Evolutionary conservation across 2,329 filamentous ascomycete species (phyloP).

Genomic region (Paecilomyces formosus): DNA sequence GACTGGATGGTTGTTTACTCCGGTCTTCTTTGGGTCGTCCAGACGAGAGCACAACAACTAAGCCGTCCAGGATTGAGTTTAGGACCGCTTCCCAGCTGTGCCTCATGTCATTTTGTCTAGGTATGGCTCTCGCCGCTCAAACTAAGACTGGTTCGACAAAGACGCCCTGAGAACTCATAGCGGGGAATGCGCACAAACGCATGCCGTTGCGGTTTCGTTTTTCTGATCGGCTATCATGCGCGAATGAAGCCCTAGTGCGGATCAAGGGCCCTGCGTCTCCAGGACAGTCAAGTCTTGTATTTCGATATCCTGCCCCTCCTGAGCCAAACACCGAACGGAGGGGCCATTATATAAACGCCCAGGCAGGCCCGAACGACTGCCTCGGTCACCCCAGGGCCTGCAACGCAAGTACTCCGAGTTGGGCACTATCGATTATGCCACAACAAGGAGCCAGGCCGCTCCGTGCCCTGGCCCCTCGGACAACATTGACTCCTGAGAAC

Average conservation of each 20-base stretch:
- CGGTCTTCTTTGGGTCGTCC: not conserved
- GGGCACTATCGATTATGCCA: constrained; percentile 15
- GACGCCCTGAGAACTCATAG: not conserved
- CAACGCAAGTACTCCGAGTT: not conserved
- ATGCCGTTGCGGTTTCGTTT: not conserved
- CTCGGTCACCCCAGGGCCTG: not conserved
- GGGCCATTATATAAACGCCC: not conserved
- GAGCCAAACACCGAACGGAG: not conserved
- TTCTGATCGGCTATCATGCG: not conserved
- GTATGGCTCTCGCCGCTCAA: not conserved
- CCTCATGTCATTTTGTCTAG: not conserved
- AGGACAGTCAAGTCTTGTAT: not conserved
- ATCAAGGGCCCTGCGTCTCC: not conserved
- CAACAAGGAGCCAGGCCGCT: constrained; percentile 17
- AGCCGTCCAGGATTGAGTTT: not conserved
- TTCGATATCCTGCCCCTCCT: not conserved
- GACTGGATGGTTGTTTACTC: not conserved
- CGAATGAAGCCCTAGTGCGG: not conserved
- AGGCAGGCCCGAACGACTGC: not conserved
- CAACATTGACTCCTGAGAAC: constrained; percentile 9
- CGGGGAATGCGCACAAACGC: not conserved
- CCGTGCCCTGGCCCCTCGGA: constrained; percentile 25
- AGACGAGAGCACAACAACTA: not conserved
- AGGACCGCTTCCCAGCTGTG: not conserved
- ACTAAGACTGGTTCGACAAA: not conserved